These are phyloP conservation scores for Colletotrichum aenigma DNA, from an alignment of 2,329 filamentous ascomycete genomes.

Conservation along the genomic window DNA sequence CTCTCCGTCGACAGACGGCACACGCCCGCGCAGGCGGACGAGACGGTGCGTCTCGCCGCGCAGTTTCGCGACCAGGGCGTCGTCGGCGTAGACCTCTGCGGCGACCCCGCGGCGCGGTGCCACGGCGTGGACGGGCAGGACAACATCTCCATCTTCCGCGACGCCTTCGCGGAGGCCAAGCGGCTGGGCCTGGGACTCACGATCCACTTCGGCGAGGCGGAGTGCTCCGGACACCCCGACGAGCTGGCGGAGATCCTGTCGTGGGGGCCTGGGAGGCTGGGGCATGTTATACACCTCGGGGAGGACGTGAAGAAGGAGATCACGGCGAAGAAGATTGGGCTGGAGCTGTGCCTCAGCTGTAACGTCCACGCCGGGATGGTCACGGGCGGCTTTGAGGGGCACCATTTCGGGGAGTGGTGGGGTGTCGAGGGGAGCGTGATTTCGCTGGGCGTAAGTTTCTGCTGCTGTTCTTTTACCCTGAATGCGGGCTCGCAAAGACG, in stretches of 20 bases:
- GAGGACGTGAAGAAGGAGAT: conserved; percentile 62
- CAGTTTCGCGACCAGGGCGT: conserved; percentile 59
- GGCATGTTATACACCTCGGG: conserved; percentile 79
- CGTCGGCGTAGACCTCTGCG: conserved; percentile 80
- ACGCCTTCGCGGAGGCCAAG: conserved; percentile 63
- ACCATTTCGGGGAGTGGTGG: conserved; percentile 81
- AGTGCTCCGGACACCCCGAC: conserved; percentile 55
- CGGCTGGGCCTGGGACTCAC: conserved; percentile 65
- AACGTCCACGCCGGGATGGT: conserved; percentile 81
- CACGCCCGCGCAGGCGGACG: conserved; percentile 61
- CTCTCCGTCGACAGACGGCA: conserved; percentile 76
- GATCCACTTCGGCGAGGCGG: conserved; percentile 78
- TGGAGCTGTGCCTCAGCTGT: conserved; percentile 81
- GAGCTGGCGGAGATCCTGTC: conserved; percentile 70
- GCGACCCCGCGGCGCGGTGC: conserved; percentile 62
- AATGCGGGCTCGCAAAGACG: neutral
- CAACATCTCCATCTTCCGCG: conserved; percentile 62
- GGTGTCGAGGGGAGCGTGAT: conserved; percentile 62
- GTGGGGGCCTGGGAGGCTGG: conserved; percentile 72
- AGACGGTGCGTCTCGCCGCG: conserved; percentile 68
- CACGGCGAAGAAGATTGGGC: conserved; percentile 56
- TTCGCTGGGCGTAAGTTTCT: conserved; percentile 67
- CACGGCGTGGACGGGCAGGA: conserved; percentile 60
- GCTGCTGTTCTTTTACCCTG: neutral
- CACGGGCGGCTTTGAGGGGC: conserved; percentile 65